Base-by-base conservation (phyloP, 2,329 filamentous ascomycete species). In the Ophiocordyceps camponoti-rufipedis region DNA sequence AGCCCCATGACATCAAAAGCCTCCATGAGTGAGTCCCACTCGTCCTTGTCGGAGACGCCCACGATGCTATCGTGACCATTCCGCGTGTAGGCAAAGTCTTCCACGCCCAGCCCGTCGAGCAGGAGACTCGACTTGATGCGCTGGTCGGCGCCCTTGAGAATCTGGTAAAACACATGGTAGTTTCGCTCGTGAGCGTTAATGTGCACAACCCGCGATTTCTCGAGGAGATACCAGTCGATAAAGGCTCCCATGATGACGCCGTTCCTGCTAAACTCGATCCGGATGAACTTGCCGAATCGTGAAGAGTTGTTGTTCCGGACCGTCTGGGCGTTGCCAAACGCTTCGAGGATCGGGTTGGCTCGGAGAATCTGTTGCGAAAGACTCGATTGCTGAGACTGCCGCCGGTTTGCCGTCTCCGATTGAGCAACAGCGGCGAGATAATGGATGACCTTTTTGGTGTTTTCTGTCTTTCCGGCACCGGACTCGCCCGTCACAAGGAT, bases 371-470 rank as follows among this genome's bases (percentile, higher is more conserved):
- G 93, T 54, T 95, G 87, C 0, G 93, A 96, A 10, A 98, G 76
- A 48, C 86, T 94, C 12, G 86, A 83, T 49, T 89, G 76, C 51
- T 72, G 69, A 4, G 62, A 58, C 67, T 80, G 64, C 65, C 70
- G 65, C 69, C 80, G 66, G 62, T 74, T 19, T 2, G 81, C 73
- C 0, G 80, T 79, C 48, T 96, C 89, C 0, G 85, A 78, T 40
- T 85, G 83, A 10, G 91, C 91, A 42, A 98, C 91, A 1, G 91
- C 87, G 13, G 91, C 91, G 41, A 98, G 77, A 58, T 98, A 98
- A 56, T 98, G 93, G 46, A 98, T 98, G 53, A 98, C 91, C 62
- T 98, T 98, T 60, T 98, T 98, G 14, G 91, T 98, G 59, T 98
- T 98, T 61, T 98, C 91, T 0, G 91, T 98, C 67, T 98, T 98